Evolutionary conservation across 2,329 filamentous ascomycete genomes (phyloP).

Genomic region (Decorospora gaudefroyi): DNA sequence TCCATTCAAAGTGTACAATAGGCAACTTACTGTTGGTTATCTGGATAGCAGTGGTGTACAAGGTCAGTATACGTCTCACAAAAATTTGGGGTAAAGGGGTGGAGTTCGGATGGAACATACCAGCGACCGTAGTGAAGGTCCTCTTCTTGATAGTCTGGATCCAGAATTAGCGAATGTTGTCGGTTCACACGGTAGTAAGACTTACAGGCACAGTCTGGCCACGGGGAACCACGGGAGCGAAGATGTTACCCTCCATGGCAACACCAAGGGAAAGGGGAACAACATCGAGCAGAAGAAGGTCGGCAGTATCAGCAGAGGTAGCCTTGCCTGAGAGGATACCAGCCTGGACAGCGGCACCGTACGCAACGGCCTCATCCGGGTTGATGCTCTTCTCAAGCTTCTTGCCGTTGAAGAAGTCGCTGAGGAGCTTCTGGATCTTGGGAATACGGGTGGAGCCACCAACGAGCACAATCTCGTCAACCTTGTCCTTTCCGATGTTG

Average conservation of each 20-base stretch:
- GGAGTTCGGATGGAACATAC: conserved; percentile 26
- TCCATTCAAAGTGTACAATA: no score
- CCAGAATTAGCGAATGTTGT: conserved; percentile 1
- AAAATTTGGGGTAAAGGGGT: conserved; percentile 42
- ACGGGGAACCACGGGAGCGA: conserved; percentile 83
- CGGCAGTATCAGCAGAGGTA: conserved; percentile 88
- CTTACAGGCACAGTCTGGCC: conserved; percentile 60
- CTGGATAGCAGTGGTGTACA: no score
- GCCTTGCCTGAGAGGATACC: conserved; percentile 99
- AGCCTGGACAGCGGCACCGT: conserved; percentile 97
- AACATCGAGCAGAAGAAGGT: conserved; percentile 95
- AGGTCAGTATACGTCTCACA: background rate
- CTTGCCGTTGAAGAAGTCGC: conserved; percentile 99
- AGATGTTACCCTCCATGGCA: conserved; percentile 99
- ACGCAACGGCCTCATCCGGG: conserved; percentile 98
- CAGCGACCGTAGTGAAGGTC: conserved; percentile 84
- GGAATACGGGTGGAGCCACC: conserved; percentile 99
- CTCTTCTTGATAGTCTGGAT: conserved; percentile 68
- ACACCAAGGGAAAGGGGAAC: conserved; percentile 96
- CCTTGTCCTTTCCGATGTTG: conserved; percentile 80
- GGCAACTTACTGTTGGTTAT: no score
- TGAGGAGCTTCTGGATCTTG: conserved; percentile 97
- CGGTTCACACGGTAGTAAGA: background rate
- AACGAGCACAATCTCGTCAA: conserved; percentile 98
- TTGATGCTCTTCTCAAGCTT: conserved; percentile 99